Evolutionary conservation across 139 green algal species (phyloP), one percentile per base, ranked within the genome.

Genomic region (Micractinium sp.): DNA sequence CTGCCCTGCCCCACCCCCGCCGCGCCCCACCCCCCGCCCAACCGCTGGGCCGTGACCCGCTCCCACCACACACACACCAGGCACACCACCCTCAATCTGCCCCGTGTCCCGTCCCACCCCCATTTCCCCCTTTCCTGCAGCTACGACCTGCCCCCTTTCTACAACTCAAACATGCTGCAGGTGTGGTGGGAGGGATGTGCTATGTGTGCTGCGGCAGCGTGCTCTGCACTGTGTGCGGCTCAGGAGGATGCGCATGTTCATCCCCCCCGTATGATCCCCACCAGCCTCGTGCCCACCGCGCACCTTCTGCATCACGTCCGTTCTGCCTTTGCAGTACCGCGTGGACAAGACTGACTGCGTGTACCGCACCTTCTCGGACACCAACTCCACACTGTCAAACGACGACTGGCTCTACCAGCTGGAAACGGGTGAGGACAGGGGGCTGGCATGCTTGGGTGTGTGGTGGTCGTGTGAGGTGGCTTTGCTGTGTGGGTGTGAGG

Each of bases 101-200:
- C 4, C 31, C 29, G 36, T 31, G n/a, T 56, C 9, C 47, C 47
- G 5, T 5, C 47, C 47, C 9, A 56, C 47, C 47, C 47, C 9
- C 47, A 36, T 0, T 20, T 1, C 71, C 23, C 16, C 29, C 36
- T 25, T 3, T n/a, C n/a, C 71, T 77, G 71, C 71, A 77, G 71
- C 78, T 94, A 95, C 81, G 92, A 95, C 79, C 83, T 93, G 75
- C 89, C 93, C 36, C 66, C 90, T 2, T 63, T 91, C 41, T 95
- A 89, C 91, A 90, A 91, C 29, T 67, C 74, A 5, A 88, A 92
- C 56, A 92, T 97, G 92, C 85, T 96, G 0, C 27, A 39, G 38
- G 78, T 88, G n/a, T 88, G 82, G 20, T 7, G 41, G 39, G 5
- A 23, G 25, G 39, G 27, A 3, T 81, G 2, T 27, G 36, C 33